These are phyloP conservation scores for Dothideomycetidae sp. DNA, from an alignment of 2,329 filamentous ascomycete species.

Conservation along the genomic window DNA sequence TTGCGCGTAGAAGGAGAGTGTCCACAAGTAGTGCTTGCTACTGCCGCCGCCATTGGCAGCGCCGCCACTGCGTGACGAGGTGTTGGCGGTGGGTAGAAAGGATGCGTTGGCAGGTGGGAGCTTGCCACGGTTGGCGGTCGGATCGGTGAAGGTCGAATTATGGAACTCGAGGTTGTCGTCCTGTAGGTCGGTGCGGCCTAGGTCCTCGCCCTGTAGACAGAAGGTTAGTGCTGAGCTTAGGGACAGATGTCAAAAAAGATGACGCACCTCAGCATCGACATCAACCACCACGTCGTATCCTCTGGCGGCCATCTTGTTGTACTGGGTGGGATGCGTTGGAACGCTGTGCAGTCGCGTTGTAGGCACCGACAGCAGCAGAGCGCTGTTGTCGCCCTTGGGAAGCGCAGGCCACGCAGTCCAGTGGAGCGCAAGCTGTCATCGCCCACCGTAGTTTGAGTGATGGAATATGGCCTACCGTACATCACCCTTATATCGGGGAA, in stretches of 20 bases:
- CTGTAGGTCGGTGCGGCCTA: constrained; percentile 94
- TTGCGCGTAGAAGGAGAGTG: constrained; percentile 83
- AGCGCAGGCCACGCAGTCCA: too few species aligned
- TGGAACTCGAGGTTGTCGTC: constrained; percentile 94
- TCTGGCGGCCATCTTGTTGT: constrained; percentile 42
- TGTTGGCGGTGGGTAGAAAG: constrained; percentile 21
- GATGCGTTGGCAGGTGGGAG: constrained; percentile 29
- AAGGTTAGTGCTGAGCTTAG: neutral
- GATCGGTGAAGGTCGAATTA: constrained; percentile 55
- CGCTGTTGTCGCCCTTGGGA: too few species aligned
- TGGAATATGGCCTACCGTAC: too few species aligned
- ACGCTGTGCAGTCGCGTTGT: too few species aligned
- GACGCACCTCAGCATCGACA: constrained; percentile 76
- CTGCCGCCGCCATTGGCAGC: constrained; percentile 14
- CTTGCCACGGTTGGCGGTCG: constrained; percentile 37
- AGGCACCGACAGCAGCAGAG: too few species aligned
- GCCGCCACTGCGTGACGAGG: constrained; percentile 17
- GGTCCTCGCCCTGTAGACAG: constrained; percentile 56
- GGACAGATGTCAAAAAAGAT: too few species aligned
- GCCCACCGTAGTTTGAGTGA: too few species aligned
- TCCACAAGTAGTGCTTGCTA: constrained; percentile 82
- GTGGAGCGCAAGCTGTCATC: too few species aligned
- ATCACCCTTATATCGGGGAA: too few species aligned
- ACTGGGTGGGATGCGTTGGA: too few species aligned
- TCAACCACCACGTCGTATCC: constrained; percentile 98